Conservation (phyloP, 441 rosid genomes). For the Gossypium schwendimanii region DNA sequence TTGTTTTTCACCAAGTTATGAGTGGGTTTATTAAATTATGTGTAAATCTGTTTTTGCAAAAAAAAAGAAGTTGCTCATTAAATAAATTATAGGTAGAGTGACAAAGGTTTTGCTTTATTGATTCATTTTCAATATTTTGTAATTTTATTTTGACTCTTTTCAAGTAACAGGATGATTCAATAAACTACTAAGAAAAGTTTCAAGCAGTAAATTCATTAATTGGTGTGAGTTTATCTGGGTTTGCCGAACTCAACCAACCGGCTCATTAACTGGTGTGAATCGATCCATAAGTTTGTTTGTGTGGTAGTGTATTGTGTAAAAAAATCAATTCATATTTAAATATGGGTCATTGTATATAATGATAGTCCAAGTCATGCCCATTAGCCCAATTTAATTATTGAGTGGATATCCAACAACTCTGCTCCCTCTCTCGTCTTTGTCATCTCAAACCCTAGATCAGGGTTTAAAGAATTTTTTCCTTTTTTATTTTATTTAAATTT, state of each 20-base stretch:
- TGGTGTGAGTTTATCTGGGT: not conserved
- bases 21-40: not conserved
- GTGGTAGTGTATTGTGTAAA: not conserved
- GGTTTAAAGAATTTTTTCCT: not conserved
- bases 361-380: not conserved
- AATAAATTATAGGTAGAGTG: no score
- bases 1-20: not conserved
- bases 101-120: not conserved
- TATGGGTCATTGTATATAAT: not conserved
- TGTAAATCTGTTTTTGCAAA: not conserved
- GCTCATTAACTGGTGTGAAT: no score
- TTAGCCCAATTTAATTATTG: not conserved
- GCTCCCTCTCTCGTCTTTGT: not conserved
- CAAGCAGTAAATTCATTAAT: no score
- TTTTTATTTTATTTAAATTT: not conserved
- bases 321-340: not conserved
- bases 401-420: not conserved
- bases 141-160: no score
- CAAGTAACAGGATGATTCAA: not conserved
- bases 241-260: no score
- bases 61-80: no score
- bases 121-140: not conserved
- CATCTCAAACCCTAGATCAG: slow-evolving; percentile 1
- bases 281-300: no score
- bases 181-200: no score